Evolutionary conservation across 2,329 filamentous ascomycete species (phyloP), one percentile per base, ranked within the genome.

Genomic region (Fusarium pininemorale): DNA sequence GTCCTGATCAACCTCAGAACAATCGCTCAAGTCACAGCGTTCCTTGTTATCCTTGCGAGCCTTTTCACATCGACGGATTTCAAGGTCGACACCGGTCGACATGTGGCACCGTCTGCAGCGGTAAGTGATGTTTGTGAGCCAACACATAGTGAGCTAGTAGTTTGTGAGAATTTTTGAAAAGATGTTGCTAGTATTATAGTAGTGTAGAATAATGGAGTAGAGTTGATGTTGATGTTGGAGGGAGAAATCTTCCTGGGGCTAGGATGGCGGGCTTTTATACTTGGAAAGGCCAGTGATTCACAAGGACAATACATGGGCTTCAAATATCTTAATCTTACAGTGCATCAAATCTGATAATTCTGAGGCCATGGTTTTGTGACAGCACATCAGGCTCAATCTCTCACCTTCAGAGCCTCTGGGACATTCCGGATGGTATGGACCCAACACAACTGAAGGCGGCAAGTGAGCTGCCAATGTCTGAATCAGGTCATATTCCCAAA

Each of bases 261-360:
- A 35, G 6, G 48, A 32, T 35, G 22, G 4, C 30, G 12, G 12
- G 12, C 4, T 24, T 35, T 35, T 51, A 51, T 35, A 51, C 30
- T 51, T 20, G 16, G 15, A 16, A 24, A 8, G 4, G n/a, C 3
- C 16, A 35, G 30, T 15, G 30, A 35, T 20, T 51, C 30, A 15
- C 16, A 5, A 11, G n/a, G 8, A 11, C 1, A 15, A 15, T 20
- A 10, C 1, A 4, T 20, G 3, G 16, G 20, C 9, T 18, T 18
- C 16, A 35, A 0, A 6, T 7, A 5, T 0, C 2, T 24, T 15
- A 3, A 8, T 4, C 2, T 18, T 35, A 20, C 4, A 30, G 6
- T 22, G 9, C 5, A 22, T 15, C 13, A 11, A 22, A 30, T 6
- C 0, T 8, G 20, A 28, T 22, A 5, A 12, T 22, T 4, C 1